Base-by-base conservation (phyloP, 2,329 filamentous ascomycete genomes). In the Pseudogymnoascus sp. region DNA sequence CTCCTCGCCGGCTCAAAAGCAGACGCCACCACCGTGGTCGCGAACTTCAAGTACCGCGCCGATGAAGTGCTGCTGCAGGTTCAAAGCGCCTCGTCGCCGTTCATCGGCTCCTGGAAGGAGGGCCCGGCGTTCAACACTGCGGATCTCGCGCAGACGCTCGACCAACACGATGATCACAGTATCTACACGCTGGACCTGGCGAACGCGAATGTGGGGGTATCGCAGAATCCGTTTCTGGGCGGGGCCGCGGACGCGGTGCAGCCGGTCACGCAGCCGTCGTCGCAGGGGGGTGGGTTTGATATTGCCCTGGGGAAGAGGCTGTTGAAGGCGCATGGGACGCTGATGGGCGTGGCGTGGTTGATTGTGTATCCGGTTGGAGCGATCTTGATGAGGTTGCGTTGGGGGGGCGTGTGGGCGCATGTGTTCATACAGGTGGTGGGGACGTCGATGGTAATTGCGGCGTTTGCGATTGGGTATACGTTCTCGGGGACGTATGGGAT, bases 311-410 rank as follows among this genome's bases (percentile, higher is more conserved):
- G 23, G 14, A 53, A 11, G 14, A 53, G 23, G 43, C 25, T 53
- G 23, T 28, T 31, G 43, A 72, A 67, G 43, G 77, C 80, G 0
- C 85, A 88, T 66, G 86, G 84, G 59, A 77, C 85, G 67, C 75
- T 88, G 69, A 85, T 88, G 84, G 79, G 80, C 21, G 70, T 87
- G 53, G 80, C 82, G 18, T 85, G 87, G 66, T 78, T 83, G 3
- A 69, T 83, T 12, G 74, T 86, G 23, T 88, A 85, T 66, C 86
- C 86, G 0, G 67, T 87, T 2, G 86, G 85, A 3, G 79, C 85
- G 5, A 74, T 84, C 3, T 71, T 86, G 42, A 87, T 88, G 80
- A 83, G 85, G 2, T 59, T 69, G 56, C 42, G 42, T 1, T 67
- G 69, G 56, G 67, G 73, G 0, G 43, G 43, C 1, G 65, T 72